phyloP scores from a whole-genome alignment of 2,329 filamentous ascomycete genomes.

The Epichloe coenophiala region DNA sequence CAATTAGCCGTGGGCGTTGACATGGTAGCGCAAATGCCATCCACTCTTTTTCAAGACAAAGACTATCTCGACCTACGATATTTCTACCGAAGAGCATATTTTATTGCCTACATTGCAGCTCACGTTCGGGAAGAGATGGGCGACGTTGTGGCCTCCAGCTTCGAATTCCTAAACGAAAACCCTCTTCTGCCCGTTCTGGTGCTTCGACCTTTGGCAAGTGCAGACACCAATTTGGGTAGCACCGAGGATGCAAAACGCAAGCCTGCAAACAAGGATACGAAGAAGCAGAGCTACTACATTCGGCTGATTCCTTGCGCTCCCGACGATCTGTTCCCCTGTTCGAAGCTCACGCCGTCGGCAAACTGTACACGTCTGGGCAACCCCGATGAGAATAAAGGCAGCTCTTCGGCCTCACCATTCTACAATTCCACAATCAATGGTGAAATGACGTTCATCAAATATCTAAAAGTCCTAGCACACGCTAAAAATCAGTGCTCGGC shows the following conservation, averaged over 20 bases:
- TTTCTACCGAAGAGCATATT: slow-evolving; percentile 90
- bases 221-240: slow-evolving; percentile 7
- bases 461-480: slow-evolving; percentile 63
- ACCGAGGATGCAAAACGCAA: slow-evolving; percentile 8
- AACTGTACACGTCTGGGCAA: slow-evolving; percentile 53
- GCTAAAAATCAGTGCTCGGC: slow-evolving; percentile 54
- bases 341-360: slow-evolving; percentile 56
- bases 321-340: slow-evolving; percentile 51
- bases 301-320: slow-evolving; percentile 66
- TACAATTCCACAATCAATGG: slow-evolving; percentile 81
- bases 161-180: slow-evolving; percentile 59
- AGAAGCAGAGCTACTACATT: slow-evolving; percentile 38
- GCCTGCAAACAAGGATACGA: slow-evolving; percentile 13
- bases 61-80: slow-evolving; percentile 89
- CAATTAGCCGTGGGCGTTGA: slow-evolving; percentile 53
- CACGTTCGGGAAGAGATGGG: slow-evolving; percentile 47
- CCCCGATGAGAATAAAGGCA: slow-evolving; percentile 28
- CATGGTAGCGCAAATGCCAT: slow-evolving; percentile 77
- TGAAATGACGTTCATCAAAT: slow-evolving; percentile 59
- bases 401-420: slow-evolving; percentile 51
- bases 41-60: slow-evolving; percentile 73
- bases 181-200: slow-evolving; percentile 56
- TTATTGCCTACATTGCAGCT: slow-evolving; percentile 67
- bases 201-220: slow-evolving; percentile 22
- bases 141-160: slow-evolving; percentile 43